Evolutionary conservation across 805 yeast species (phyloP).

Genomic region (Blastobotrys mokoenaii): DNA sequence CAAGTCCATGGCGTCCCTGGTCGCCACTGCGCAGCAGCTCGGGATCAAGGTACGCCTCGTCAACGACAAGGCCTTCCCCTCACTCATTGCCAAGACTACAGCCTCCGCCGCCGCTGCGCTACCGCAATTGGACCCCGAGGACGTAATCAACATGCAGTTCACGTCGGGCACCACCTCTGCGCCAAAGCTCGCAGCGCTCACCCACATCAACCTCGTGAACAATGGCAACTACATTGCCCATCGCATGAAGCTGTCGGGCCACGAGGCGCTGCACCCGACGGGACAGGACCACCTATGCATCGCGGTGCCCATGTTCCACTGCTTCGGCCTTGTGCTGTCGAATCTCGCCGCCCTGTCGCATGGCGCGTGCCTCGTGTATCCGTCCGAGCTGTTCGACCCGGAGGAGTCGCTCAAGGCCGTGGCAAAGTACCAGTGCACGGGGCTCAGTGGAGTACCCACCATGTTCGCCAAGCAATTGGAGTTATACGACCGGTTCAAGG

Average conservation of each 20-base stretch:
- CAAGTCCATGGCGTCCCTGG: background rate
- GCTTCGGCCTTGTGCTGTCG: conserved; percentile 26
- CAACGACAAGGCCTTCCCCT: background rate
- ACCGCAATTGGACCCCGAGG: conserved; percentile 10
- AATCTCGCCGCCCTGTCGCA: conserved; percentile 21
- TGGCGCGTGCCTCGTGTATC: conserved; percentile 23
- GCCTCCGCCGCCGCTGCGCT: background rate
- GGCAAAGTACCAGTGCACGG: conserved; percentile 20
- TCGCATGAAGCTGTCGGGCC: conserved; percentile 20
- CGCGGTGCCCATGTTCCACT: conserved; percentile 28
- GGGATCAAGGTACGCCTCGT: background rate
- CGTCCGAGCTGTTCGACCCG: conserved; percentile 23
- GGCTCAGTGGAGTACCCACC: conserved; percentile 26
- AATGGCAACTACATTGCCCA: conserved; percentile 23
- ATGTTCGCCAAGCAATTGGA: conserved; percentile 26
- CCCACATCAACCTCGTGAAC: conserved; percentile 23
- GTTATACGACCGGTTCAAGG: conserved; percentile 16
- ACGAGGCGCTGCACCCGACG: conserved; percentile 14
- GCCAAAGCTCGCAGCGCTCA: conserved; percentile 24
- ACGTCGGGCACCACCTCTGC: conserved; percentile 26
- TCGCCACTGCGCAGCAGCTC: background rate
- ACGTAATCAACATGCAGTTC: conserved; percentile 26
- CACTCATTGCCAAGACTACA: background rate
- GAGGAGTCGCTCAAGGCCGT: conserved; percentile 17
- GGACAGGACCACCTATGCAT: conserved; percentile 23